These are phyloP conservation scores for Tremella mesenterica DNA, from an alignment of 768 basidiomycete genomes.

Conservation along the genomic window DNA sequence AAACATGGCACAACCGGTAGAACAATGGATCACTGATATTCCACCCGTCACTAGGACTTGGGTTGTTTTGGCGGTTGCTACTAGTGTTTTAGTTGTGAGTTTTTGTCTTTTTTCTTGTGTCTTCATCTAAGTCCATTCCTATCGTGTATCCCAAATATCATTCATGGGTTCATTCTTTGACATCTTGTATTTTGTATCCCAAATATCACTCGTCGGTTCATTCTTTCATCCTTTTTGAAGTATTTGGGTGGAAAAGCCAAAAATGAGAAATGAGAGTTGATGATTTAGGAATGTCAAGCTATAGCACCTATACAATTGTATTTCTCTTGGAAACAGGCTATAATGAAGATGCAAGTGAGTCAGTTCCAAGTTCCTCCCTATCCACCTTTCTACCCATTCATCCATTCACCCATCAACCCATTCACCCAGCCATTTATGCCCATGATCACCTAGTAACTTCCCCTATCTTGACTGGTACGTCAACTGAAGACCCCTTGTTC, in stretches of 20 bases:
- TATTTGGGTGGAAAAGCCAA: background rate
- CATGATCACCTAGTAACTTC: too few species aligned
- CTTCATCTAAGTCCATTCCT: too few species aligned
- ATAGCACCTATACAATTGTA: constrained; percentile 86
- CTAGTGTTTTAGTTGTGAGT: constrained; percentile 79
- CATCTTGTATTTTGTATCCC: too few species aligned
- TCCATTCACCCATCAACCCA: too few species aligned
- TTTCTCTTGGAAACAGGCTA: constrained; percentile 78
- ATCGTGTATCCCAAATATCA: too few species aligned
- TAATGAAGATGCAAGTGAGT: constrained; percentile 68
- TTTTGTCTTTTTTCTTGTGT: too few species aligned
- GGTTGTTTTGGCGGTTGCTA: constrained; percentile 68
- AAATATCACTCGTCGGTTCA: too few species aligned
- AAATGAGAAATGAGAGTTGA: background rate
- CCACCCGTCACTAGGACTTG: constrained; percentile 84
- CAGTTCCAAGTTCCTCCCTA: background rate
- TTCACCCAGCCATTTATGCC: too few species aligned
- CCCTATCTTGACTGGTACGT: too few species aligned
- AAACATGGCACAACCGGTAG: constrained; percentile 49
- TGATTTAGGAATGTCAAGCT: constrained; percentile 73
- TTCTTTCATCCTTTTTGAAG: too few species aligned
- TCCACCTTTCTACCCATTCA: too few species aligned
- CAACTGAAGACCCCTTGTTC: background rate
- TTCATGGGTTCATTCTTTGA: too few species aligned
- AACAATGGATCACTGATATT: constrained; percentile 83